Evolutionary conservation across 768 basidiomycete species (phyloP).

Genomic region (Panaeolus cyanescens): DNA sequence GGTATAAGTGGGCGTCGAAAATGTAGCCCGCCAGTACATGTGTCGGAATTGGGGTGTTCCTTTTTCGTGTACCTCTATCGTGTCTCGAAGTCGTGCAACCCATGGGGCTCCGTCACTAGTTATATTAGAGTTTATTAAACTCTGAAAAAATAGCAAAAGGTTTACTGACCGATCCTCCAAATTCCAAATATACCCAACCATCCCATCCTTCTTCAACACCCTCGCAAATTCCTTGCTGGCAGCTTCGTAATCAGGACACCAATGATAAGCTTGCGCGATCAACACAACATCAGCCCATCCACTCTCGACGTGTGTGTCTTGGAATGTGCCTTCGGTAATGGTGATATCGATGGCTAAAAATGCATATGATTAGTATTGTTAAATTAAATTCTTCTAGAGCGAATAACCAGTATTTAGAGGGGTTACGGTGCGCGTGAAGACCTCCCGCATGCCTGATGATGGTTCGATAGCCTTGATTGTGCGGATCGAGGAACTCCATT

Average conservation of each 20-base stretch:
- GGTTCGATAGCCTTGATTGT: slow-evolving; percentile 79
- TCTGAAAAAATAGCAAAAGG: background rate
- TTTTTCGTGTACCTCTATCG: slow-evolving; percentile 66
- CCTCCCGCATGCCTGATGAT: slow-evolving; percentile 80
- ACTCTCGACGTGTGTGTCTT: slow-evolving; percentile 56
- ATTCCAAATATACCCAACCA: slow-evolving; percentile 85
- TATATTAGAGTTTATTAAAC: slow-evolving; percentile 1
- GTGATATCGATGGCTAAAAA: too few relatives aligned
- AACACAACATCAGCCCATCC: slow-evolving; percentile 79
- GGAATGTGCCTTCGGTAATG: slow-evolving; percentile 70
- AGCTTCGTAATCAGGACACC: slow-evolving; percentile 79
- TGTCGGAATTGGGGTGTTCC: slow-evolving; percentile 85
- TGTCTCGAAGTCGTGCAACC: slow-evolving; percentile 73
- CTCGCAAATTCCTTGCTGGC: slow-evolving; percentile 79
- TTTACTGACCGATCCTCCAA: slow-evolving; percentile 70
- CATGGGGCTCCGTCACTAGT: slow-evolving; percentile 61
- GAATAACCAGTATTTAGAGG: too few relatives aligned
- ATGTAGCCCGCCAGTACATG: slow-evolving; percentile 71
- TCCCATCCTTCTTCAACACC: slow-evolving; percentile 76
- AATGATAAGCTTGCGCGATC: slow-evolving; percentile 92
- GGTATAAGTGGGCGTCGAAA: slow-evolving; percentile 62
- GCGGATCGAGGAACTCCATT: slow-evolving; percentile 51
- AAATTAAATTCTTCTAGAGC: too few relatives aligned
- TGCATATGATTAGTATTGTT: too few relatives aligned
- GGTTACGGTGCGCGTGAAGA: slow-evolving; percentile 64